These are phyloP conservation scores for Pilaira anomala DNA, from an alignment of 192 early-diverging fungal species.

Conservation along the genomic window DNA sequence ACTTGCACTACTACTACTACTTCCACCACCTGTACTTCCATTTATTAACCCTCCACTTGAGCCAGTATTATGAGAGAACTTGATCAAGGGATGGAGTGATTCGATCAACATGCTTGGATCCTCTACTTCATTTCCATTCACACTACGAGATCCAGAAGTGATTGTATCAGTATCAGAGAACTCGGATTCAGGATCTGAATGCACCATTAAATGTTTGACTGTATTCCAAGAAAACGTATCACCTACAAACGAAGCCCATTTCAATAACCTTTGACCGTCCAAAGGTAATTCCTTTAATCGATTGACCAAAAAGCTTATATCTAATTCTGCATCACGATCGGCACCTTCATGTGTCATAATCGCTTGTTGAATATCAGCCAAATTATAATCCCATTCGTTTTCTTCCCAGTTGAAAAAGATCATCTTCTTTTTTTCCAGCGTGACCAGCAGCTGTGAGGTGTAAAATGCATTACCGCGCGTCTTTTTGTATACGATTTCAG, in stretches of 20 bases:
- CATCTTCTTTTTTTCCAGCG: slow-evolving; percentile 29
- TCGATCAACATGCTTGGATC: neutral
- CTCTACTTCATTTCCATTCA: neutral
- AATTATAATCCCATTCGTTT: slow-evolving; percentile 34
- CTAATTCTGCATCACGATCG: slow-evolving; percentile 20
- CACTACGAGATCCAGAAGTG: neutral
- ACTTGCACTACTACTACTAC: neutral
- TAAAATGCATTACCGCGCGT: slow-evolving; percentile 37
- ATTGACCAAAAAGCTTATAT: slow-evolving; percentile 22
- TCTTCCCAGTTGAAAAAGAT: slow-evolving; percentile 38
- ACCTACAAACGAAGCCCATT: slow-evolving; percentile 35
- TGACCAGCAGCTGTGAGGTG: slow-evolving; percentile 19
- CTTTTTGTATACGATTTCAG: slow-evolving; percentile 26
- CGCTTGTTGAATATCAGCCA: slow-evolving; percentile 20
- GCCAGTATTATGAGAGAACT: neutral
- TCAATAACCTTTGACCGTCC: slow-evolving; percentile 31
- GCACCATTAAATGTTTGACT: slow-evolving; percentile 27
- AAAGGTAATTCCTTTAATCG: slow-evolving; percentile 22
- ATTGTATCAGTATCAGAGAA: slow-evolving; percentile 7
- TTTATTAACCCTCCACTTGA: neutral
- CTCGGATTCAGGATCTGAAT: slow-evolving; percentile 26
- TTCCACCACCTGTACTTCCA: neutral
- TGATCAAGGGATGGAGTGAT: slow-evolving; percentile 13
- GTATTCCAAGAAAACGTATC: slow-evolving; percentile 35
- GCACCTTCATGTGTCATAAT: slow-evolving; percentile 13